A percentile compares a stretch with the other conserved stretches of the same genome.
phyloP scores from a whole-genome alignment of 306 rosid species.

The Medicago truncatula region MtrunA17r5.0-ANR NC_053049.1:26871001-26871500 shows the following conservation, averaged over 20 bases:
- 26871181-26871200: too few relatives aligned
- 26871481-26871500: constrained; percentile 26
- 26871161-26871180: too few relatives aligned
- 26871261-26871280: neutral
- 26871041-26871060: too few relatives aligned
- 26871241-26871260: neutral
- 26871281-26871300: constrained; percentile 5
- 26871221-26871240: too few relatives aligned
- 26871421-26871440: neutral
- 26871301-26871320: neutral
- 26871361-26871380: neutral
- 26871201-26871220: too few relatives aligned
- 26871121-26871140: too few relatives aligned
- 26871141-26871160: too few relatives aligned
- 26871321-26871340: neutral
- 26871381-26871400: neutral
- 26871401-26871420: constrained; percentile 1
- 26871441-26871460: neutral
- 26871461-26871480: constrained; percentile 10
- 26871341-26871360: neutral
- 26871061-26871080: too few relatives aligned
- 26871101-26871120: too few relatives aligned
- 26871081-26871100: too few relatives aligned
- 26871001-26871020: too few relatives aligned
- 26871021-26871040: too few relatives aligned